Conservation (phyloP, 2,329 filamentous ascomycete species). For the Aspergillus sp. region DNA sequence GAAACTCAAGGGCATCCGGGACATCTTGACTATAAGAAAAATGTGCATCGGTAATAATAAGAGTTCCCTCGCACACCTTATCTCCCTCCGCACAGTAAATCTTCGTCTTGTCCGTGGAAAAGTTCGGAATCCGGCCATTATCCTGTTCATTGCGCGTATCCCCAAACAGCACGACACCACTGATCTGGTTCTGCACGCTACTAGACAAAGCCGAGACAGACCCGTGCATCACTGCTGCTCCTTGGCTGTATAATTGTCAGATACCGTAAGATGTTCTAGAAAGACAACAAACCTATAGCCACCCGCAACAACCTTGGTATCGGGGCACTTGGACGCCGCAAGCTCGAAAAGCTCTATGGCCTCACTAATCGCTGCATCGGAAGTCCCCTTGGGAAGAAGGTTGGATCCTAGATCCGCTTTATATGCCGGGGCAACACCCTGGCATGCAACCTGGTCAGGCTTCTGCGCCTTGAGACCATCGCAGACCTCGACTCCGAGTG, state of each 20-base stretch:
- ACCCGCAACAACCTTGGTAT: slow-evolving; percentile 46
- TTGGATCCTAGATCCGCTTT: slow-evolving; percentile 38
- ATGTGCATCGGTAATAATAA: slow-evolving; percentile 42
- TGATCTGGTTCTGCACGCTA: slow-evolving; percentile 31
- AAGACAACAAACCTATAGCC: slow-evolving; percentile 31
- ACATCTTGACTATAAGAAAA: slow-evolving; percentile 32
- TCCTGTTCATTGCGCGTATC: slow-evolving; percentile 46
- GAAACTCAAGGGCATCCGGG: not conserved
- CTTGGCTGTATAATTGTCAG: slow-evolving; percentile 27
- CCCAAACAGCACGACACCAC: slow-evolving; percentile 43
- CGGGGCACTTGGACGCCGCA: slow-evolving; percentile 48
- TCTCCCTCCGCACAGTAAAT: slow-evolving; percentile 52
- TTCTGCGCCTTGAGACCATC: slow-evolving; percentile 21
- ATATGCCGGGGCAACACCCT: slow-evolving; percentile 49
- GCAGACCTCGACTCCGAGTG: slow-evolving; percentile 33
- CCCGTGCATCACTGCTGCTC: slow-evolving; percentile 46
- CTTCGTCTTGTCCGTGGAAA: slow-evolving; percentile 43
- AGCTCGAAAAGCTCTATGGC: slow-evolving; percentile 43
- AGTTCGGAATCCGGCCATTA: slow-evolving; percentile 40
- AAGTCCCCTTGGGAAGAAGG: slow-evolving; percentile 40
- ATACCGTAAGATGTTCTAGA: not conserved
- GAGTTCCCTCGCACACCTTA: slow-evolving; percentile 49
- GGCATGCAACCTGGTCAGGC: slow-evolving; percentile 32
- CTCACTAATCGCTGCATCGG: slow-evolving; percentile 38
- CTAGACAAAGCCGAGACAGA: slow-evolving; percentile 36